Percentiles rank a stretch among this genome's conserved stretches.
Evolutionary conservation across 2,329 filamentous ascomycete genomes (phyloP).

Genomic region (Colletotrichum salicis): DNA sequence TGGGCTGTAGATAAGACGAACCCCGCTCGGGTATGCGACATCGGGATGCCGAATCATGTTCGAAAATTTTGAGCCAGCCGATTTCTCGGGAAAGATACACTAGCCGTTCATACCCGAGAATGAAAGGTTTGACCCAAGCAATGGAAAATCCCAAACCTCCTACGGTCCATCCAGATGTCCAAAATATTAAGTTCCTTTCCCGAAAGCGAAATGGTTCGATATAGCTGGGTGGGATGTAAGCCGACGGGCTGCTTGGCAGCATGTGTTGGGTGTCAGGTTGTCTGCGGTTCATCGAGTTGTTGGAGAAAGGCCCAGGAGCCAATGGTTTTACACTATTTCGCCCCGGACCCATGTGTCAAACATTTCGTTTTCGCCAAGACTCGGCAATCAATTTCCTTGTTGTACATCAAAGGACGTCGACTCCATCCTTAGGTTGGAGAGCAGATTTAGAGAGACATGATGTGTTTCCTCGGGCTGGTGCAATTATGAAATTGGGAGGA

Average conservation of each 20-base stretch:
- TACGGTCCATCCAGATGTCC: background rate
- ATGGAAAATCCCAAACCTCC: background rate
- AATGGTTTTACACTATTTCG: background rate
- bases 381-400: background rate
- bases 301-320: background rate
- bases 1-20: background rate
- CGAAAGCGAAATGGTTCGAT: background rate
- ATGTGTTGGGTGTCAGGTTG: background rate
- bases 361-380: background rate
- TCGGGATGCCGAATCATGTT: slow-evolving; percentile 13
- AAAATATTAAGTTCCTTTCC: background rate
- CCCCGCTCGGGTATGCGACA: slow-evolving; percentile 30
- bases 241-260: background rate
- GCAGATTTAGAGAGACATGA: background rate
- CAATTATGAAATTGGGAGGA: background rate
- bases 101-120: background rate
- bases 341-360: background rate
- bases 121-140: background rate
- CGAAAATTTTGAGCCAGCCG: background rate
- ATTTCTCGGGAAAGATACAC: slow-evolving; percentile 12
- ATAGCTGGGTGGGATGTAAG: background rate
- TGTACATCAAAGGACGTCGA: background rate
- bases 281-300: background rate
- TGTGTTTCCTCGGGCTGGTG: background rate
- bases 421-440: background rate